phyloP scores from a whole-genome alignment of 768 basidiomycete genomes.

The Rhodotorula graminis region DNA sequence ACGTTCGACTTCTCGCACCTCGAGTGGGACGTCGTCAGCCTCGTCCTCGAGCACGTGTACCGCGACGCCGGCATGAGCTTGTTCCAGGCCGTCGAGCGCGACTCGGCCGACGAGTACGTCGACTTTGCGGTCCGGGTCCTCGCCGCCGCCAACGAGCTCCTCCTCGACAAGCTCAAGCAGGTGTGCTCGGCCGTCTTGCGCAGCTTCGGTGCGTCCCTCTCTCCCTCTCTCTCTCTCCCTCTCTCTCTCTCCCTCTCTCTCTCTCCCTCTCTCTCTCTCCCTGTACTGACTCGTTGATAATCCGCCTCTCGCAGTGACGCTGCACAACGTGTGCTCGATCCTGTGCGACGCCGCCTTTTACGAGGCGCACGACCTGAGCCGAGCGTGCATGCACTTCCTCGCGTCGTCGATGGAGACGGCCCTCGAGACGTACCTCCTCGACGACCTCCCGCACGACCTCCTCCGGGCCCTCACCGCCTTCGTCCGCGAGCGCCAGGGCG shows the following conservation, averaged over 20 bases:
- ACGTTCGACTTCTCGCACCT: conserved; percentile 67
- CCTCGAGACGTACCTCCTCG: conserved; percentile 72
- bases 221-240: no score
- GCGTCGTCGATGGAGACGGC: conserved; percentile 77
- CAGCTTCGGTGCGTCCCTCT: conserved; percentile 29
- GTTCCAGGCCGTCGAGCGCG: conserved; percentile 67
- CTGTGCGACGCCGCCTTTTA: conserved; percentile 76
- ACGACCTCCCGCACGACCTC: conserved; percentile 63
- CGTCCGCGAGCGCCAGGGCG: conserved; percentile 58
- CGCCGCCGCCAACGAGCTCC: conserved; percentile 81
- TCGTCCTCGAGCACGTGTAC: conserved; percentile 71
- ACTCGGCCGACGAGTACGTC: conserved; percentile 67
- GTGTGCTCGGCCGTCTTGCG: conserved; percentile 72
- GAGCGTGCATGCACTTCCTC: conserved; percentile 71
- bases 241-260: background rate
- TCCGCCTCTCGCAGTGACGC: conserved; percentile 54
- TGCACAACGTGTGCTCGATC: conserved; percentile 72
- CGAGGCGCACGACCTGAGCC: conserved; percentile 63
- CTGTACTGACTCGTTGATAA: no score
- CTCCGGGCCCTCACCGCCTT: conserved; percentile 64
- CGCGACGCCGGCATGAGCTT: conserved; percentile 61
- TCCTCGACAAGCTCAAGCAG: conserved; percentile 76
- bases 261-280: background rate
- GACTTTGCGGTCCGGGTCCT: conserved; percentile 84
- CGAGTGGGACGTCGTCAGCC: conserved; percentile 66